Percentiles rank a stretch among this genome's conserved stretches.
phyloP scores from a whole-genome alignment of 345 rosid genomes.

The Viola odorata region DNA sequence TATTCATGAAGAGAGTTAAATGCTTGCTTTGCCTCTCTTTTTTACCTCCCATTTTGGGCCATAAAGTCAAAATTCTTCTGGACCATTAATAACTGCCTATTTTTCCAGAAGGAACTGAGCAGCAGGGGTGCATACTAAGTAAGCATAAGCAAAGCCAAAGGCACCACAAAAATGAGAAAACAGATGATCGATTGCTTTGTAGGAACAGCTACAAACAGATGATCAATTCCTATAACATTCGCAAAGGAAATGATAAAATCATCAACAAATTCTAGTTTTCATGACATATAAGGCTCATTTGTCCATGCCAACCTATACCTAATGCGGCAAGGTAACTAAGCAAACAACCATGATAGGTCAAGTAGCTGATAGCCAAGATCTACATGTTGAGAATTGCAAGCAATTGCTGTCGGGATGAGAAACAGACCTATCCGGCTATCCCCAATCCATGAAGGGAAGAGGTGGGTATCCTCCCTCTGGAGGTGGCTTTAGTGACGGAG shows the following conservation, averaged over 20 bases:
- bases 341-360: neutral
- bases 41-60: too few species aligned
- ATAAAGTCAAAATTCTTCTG: too few species aligned
- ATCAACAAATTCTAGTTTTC: neutral
- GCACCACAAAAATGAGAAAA: neutral
- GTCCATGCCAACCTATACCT: neutral
- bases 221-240: neutral
- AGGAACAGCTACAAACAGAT: neutral
- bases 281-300: conserved; percentile 1
- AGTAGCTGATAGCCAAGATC: neutral
- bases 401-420: neutral
- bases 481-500: conserved; percentile 84
- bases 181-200: neutral
- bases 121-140: neutral
- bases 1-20: too few species aligned
- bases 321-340: neutral
- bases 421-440: conserved; percentile 26
- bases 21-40: too few species aligned
- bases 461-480: conserved; percentile 67
- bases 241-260: conserved; percentile 1
- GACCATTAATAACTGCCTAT: neutral
- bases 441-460: conserved; percentile 73
- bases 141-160: neutral
- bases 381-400: too few species aligned
- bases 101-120: neutral